A percentile compares a stretch with the other conserved stretches of the same genome.
phyloP scores from a whole-genome alignment of 2,329 filamentous ascomycete genomes.

The Chaetomiaceae sp. region DNA sequence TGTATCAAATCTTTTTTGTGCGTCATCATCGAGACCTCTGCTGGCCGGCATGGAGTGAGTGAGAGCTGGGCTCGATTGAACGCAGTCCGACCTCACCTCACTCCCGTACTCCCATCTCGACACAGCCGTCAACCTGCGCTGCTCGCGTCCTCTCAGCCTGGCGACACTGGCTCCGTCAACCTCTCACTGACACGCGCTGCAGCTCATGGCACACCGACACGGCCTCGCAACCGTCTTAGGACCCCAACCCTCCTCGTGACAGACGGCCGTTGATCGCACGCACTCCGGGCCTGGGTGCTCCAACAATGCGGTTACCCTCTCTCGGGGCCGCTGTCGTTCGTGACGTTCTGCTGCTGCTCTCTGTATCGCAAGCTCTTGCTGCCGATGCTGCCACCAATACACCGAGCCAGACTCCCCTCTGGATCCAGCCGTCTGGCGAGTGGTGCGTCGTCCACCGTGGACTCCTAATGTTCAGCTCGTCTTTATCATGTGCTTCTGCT shows the following conservation, averaged over 20 bases:
- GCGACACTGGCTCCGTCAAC: neutral
- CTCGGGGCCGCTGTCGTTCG: constrained; percentile 26
- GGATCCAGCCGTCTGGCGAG: constrained; percentile 28
- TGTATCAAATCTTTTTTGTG: neutral
- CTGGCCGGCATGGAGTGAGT: constrained; percentile 8
- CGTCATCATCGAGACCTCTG: neutral
- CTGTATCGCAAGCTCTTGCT: constrained; percentile 18
- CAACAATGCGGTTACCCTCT: constrained; percentile 29
- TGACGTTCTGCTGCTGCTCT: constrained; percentile 27
- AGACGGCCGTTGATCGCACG: constrained; percentile 15
- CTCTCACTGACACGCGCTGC: constrained; percentile 13
- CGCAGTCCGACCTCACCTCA: neutral
- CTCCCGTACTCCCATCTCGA: neutral
- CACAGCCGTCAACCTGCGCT: neutral
- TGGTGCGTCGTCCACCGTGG: constrained; percentile 27
- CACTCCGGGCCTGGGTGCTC: constrained; percentile 24
- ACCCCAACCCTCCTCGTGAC: constrained; percentile 25
- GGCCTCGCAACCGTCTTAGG: constrained; percentile 25
- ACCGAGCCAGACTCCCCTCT: constrained; percentile 17
- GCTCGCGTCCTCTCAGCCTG: neutral
- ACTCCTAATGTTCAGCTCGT: neutral
- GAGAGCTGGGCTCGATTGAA: constrained; percentile 3
- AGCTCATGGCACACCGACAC: constrained; percentile 28
- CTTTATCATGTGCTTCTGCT: constrained; percentile 14
- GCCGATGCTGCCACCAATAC: constrained; percentile 12